These are phyloP conservation scores for Physocladia obscura DNA, from an alignment of 192 early-diverging fungal genomes.

Conservation along the genomic window DNA sequence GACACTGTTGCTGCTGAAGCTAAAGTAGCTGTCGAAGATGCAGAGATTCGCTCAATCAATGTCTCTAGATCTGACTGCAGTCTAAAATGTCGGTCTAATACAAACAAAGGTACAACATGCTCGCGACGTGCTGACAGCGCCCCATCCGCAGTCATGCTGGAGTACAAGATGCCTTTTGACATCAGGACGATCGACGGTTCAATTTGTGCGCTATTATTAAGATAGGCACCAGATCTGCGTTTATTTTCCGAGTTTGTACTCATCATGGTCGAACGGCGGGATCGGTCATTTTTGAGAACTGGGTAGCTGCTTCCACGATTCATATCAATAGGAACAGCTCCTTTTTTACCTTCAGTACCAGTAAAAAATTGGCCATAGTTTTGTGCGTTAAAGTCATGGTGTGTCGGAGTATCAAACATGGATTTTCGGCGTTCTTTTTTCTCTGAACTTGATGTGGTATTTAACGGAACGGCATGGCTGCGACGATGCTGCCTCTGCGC, in stretches of 20 bases:
- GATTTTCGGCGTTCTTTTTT: slow-evolving; percentile 1
- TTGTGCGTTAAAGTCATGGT: slow-evolving; percentile 7
- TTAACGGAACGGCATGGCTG: too few relatives aligned
- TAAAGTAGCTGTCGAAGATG: not conserved
- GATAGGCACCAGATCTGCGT: not conserved
- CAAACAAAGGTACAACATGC: slow-evolving; percentile 6
- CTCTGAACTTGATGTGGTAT: not conserved
- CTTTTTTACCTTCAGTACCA: not conserved
- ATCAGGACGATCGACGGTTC: not conserved
- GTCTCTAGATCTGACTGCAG: slow-evolving; percentile 8
- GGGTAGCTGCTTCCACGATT: not conserved
- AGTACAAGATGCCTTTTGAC: slow-evolving; percentile 13
- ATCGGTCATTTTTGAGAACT: not conserved
- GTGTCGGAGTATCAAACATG: slow-evolving; percentile 24
- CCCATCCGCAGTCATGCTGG: not conserved
- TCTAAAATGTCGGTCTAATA: slow-evolving; percentile 16
- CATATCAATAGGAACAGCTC: not conserved
- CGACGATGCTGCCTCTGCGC: too few relatives aligned
- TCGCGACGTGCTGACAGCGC: not conserved
- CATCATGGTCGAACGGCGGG: slow-evolving; percentile 1
- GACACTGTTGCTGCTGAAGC: not conserved
- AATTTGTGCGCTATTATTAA: slow-evolving; percentile 3
- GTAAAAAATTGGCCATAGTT: slow-evolving; percentile 4
- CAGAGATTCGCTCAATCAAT: not conserved
- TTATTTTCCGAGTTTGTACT: not conserved